Base-by-base conservation (phyloP, 108 stramenopile species). In the Stephanodiscus triporus region DNA sequence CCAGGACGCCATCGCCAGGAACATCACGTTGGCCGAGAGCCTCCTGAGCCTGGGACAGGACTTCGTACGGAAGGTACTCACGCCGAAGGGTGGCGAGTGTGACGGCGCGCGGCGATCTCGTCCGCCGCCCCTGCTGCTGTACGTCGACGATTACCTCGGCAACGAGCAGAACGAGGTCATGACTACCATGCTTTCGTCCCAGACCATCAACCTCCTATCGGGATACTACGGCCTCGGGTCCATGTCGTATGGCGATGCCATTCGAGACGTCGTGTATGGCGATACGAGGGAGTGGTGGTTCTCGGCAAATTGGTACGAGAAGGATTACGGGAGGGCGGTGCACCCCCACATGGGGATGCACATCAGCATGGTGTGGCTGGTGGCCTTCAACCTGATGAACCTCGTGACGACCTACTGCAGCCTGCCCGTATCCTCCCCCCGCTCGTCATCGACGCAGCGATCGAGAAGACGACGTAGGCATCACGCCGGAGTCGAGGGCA, bases 341-440 rank as follows among this genome's bases (percentile, higher is more conserved):
- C 93, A 94, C 87, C 93, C 90, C 0, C 77, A 84, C 23, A 91
- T 91, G 89, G 85, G 82, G 0, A 87, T 86, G 85, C 93, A 94
- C 62, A 86, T 88, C 59, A 65, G 86, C 5, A 81, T 78, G 26
- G 64, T 70, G 0, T 91, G 88, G 87, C 68, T 90, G 23, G 78
- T 84, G 20, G 89, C 76, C 29, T 94, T 83, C 64, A 89, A 89
- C 63, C 60, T 94, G n/a, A 49, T 94, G 55, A 77, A 91, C 63
- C 55, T 91, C 64, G 82, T 77, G 19, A 81, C 90, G 5, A 88
- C 80, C 11, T 90, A 75, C 77, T 94, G 92, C 57, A 79, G 78
- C 48, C 57, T 83, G 23, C 83, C 75, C 23, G 38, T 30, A 36
- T 42, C 72, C 24, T 36, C 20, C 6, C 11, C 36, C 2, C 0